Conservation (phyloP, 106 monocot genomes). For the Allium sativum region DNA sequence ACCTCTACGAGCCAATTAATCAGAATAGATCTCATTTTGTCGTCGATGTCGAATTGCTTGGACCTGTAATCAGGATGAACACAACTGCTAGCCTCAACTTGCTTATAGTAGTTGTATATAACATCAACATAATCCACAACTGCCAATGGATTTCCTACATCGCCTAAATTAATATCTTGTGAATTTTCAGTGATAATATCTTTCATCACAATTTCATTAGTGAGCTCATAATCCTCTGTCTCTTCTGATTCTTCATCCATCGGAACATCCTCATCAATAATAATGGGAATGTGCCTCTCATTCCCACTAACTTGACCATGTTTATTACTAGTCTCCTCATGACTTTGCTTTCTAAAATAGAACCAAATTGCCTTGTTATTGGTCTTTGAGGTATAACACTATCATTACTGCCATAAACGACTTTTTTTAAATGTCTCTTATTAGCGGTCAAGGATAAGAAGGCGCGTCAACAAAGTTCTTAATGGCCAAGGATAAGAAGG, state of each 20-base stretch:
- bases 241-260: slow-evolving; percentile 7
- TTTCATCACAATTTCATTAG: slow-evolving; percentile 74
- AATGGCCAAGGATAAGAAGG: too few relatives aligned
- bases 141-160: slow-evolving; percentile 59
- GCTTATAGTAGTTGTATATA: slow-evolving; percentile 51
- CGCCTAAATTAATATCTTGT: slow-evolving; percentile 52
- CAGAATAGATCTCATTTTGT: slow-evolving; percentile 80
- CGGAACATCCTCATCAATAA: slow-evolving; percentile 6
- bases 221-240: slow-evolving; percentile 21
- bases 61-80: slow-evolving; percentile 72
- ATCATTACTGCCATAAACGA: too few relatives aligned
- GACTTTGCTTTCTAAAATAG: too few relatives aligned
- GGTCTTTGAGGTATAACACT: too few relatives aligned
- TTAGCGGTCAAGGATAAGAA: too few relatives aligned
- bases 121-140: slow-evolving; percentile 73
- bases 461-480: too few relatives aligned
- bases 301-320: not conserved
- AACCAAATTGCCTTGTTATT: too few relatives aligned
- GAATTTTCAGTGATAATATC: slow-evolving; percentile 31
- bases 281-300: slow-evolving; percentile 1
- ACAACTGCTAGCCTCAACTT: slow-evolving; percentile 48
- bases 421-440: too few relatives aligned
- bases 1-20: slow-evolving; percentile 99
- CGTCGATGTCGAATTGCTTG: slow-evolving; percentile 78
- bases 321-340: not conserved